Conservation (phyloP, 1,139 yeast genomes). For the Fermentozyma sake region DNA sequence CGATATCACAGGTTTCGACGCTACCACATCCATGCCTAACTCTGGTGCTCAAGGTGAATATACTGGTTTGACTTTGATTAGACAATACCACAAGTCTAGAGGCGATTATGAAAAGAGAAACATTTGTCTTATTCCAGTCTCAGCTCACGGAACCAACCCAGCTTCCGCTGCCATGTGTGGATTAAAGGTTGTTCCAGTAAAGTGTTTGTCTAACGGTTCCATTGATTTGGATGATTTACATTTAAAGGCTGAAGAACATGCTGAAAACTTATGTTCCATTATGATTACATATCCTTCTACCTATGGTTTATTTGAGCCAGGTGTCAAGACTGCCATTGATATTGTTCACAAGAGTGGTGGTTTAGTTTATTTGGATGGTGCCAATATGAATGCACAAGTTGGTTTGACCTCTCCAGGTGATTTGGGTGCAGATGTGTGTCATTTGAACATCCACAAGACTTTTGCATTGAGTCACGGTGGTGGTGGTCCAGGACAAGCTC, state of each 20-base stretch:
- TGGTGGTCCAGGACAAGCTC: slow-evolving; percentile 99
- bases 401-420: slow-evolving; percentile 98
- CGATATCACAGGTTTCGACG: slow-evolving; percentile 92
- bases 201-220: slow-evolving; percentile 82
- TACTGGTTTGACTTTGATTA: slow-evolving; percentile 86
- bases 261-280: slow-evolving; percentile 72
- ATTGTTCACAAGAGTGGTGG: slow-evolving; percentile 85
- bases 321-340: slow-evolving; percentile 78
- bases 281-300: slow-evolving; percentile 99
- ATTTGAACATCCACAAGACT: slow-evolving; percentile 91
- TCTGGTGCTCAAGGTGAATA: slow-evolving; percentile 99
- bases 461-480: slow-evolving; percentile 99
- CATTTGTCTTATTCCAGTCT: slow-evolving; percentile 89
- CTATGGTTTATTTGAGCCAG: slow-evolving; percentile 93
- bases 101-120: slow-evolving; percentile 71
- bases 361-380: slow-evolving; percentile 96
- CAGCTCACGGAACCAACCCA: slow-evolving; percentile 98
- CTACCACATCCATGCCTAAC: slow-evolving; percentile 91
- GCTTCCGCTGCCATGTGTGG: slow-evolving; percentile 99
- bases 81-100: slow-evolving; percentile 65
- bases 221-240: slow-evolving; percentile 74
- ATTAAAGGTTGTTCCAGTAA: slow-evolving; percentile 85
- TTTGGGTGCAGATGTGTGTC: slow-evolving; percentile 98
- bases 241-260: slow-evolving; percentile 67
- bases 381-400: slow-evolving; percentile 98